Percentiles rank a stretch among this genome's conserved stretches.
phyloP scores from a whole-genome alignment of 495 filamentous ascomycete species.

The Penicillium desertorum region DNA sequence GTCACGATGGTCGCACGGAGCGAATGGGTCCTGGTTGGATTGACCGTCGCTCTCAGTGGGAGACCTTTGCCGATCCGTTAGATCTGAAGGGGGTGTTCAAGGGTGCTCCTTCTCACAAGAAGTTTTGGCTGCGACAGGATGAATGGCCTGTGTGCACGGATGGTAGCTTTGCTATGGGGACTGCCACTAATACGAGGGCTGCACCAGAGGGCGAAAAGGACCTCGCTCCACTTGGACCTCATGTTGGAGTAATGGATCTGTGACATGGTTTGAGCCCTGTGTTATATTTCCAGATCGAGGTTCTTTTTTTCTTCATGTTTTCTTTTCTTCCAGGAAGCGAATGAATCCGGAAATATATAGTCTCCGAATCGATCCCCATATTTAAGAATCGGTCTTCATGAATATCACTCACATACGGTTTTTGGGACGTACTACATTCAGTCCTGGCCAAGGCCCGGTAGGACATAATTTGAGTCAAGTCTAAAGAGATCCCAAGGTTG shows the following conservation, averaged over 20 bases:
- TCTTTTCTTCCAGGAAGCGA: background rate
- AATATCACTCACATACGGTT: background rate
- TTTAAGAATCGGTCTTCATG: background rate
- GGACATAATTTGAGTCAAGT: background rate
- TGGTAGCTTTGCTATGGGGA: slow-evolving; percentile 35
- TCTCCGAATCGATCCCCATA: background rate
- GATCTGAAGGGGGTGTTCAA: slow-evolving; percentile 32
- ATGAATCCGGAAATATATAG: background rate
- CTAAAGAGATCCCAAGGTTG: background rate
- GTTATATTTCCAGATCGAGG: background rate
- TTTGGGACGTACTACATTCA: background rate
- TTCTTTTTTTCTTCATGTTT: background rate
- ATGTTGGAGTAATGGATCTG: slow-evolving; percentile 1
- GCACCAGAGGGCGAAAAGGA: background rate
- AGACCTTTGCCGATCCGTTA: slow-evolving; percentile 39
- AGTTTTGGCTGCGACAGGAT: slow-evolving; percentile 32
- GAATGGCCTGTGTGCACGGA: slow-evolving; percentile 33
- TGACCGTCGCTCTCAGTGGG: slow-evolving; percentile 30
- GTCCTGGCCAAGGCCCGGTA: background rate
- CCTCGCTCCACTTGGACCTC: background rate
- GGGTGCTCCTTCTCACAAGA: slow-evolving; percentile 31
- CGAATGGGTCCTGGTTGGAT: slow-evolving; percentile 43
- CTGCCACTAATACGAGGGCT: slow-evolving; percentile 23
- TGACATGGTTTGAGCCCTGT: background rate
- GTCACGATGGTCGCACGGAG: slow-evolving; percentile 34